Percentiles rank a stretch among this genome's conserved stretches.
phyloP scores from a whole-genome alignment of 2,329 filamentous ascomycete genomes.

The Calonectria pseudoturangicola region DNA sequence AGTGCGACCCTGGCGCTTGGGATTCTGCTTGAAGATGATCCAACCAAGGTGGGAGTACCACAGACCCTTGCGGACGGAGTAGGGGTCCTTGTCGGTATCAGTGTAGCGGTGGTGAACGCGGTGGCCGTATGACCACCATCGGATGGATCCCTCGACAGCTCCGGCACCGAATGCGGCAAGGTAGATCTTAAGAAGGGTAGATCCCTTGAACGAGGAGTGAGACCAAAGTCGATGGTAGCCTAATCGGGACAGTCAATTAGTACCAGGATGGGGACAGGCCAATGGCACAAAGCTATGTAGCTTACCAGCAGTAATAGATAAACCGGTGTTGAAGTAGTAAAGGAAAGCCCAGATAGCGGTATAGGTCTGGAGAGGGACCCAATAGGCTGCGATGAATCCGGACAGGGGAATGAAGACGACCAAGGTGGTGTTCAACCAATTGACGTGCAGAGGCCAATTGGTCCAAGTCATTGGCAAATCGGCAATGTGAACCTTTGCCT shows the following conservation, averaged over 20 bases:
- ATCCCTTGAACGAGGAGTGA: slow-evolving; percentile 88
- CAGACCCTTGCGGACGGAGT: slow-evolving; percentile 91
- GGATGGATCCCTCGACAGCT: slow-evolving; percentile 88
- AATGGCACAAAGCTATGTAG: background rate
- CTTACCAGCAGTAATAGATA: slow-evolving; percentile 86
- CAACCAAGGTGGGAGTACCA: slow-evolving; percentile 87
- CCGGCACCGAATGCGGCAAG: slow-evolving; percentile 87
- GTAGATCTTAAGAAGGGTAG: slow-evolving; percentile 85
- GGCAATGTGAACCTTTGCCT: slow-evolving; percentile 83
- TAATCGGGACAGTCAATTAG: slow-evolving; percentile 32
- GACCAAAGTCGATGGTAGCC: slow-evolving; percentile 84
- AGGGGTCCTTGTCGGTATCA: slow-evolving; percentile 93
- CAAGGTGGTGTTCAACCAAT: slow-evolving; percentile 91
- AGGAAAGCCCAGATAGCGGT: slow-evolving; percentile 83
- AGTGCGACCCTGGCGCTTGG: slow-evolving; percentile 89
- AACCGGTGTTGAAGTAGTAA: slow-evolving; percentile 89
- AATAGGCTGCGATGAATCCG: slow-evolving; percentile 84
- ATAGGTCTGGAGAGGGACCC: slow-evolving; percentile 83
- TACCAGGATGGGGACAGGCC: background rate
- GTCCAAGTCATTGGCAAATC: slow-evolving; percentile 85
- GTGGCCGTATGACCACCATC: slow-evolving; percentile 73
- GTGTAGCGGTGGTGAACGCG: slow-evolving; percentile 93
- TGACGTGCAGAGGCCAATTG: slow-evolving; percentile 95
- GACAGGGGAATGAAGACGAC: slow-evolving; percentile 85
- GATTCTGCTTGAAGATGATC: slow-evolving; percentile 96